phyloP scores from a whole-genome alignment of 208 protist species.

The Trypanosoma avium region DNA sequence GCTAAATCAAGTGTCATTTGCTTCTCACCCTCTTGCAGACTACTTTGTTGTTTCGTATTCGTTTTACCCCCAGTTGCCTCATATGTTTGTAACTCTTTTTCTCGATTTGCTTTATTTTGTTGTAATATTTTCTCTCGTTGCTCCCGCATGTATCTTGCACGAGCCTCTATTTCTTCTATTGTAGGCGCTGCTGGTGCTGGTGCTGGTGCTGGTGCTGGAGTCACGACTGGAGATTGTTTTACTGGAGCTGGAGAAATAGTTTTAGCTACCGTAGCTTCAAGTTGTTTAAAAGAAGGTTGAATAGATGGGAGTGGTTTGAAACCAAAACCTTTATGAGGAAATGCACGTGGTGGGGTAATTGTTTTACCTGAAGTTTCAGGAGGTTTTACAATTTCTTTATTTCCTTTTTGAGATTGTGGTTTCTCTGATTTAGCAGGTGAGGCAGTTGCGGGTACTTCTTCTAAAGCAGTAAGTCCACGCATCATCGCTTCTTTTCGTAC shows the following conservation, averaged over 20 bases:
- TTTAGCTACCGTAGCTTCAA: constrained; percentile 25
- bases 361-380: constrained; percentile 14
- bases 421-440: background rate
- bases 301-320: constrained; percentile 40
- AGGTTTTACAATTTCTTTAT: background rate
- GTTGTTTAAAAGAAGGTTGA: constrained; percentile 42
- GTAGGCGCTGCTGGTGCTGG: constrained; percentile 11
- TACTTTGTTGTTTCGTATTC: constrained; percentile 10
- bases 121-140: constrained; percentile 80
- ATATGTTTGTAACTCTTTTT: constrained; percentile 72
- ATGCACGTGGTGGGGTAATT: constrained; percentile 5
- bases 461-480: constrained; percentile 31
- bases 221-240: background rate
- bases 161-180: constrained; percentile 71
- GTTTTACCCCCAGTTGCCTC: constrained; percentile 11
- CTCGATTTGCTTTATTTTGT: constrained; percentile 68
- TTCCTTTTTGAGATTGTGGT: background rate
- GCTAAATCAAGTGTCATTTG: constrained; percentile 82
- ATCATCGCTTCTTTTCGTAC: constrained; percentile 44
- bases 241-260: constrained; percentile 7
- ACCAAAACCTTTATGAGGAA: constrained; percentile 28
- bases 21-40: constrained; percentile 30
- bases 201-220: background rate
- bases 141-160: constrained; percentile 79
- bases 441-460: background rate